phyloP scores from a whole-genome alignment of 495 filamentous ascomycete species.

The Pseudevernia furfuracea region DNA sequence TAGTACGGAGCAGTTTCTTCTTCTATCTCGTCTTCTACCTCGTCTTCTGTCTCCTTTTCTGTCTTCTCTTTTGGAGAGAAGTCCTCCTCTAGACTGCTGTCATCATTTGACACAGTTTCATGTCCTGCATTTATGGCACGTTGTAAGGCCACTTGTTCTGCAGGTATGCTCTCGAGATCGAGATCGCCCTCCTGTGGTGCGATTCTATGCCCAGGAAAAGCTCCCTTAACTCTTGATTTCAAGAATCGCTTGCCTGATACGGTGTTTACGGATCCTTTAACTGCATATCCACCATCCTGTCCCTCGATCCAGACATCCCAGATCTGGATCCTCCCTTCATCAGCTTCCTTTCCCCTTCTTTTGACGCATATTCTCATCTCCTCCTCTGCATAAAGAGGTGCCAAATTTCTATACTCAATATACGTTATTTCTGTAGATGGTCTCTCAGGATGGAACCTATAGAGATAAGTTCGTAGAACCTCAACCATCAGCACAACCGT shows the following conservation, averaged over 20 bases:
- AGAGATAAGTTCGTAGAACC: conserved; percentile 47
- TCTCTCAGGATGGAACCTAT: background rate
- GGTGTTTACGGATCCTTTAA: conserved; percentile 45
- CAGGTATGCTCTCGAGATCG: background rate
- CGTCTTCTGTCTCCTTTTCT: background rate
- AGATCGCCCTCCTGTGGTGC: background rate
- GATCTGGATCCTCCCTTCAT: background rate
- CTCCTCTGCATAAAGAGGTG: conserved; percentile 70
- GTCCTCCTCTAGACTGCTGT: background rate
- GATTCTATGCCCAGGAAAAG: background rate
- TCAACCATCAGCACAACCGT: conserved; percentile 66
- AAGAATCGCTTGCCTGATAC: background rate
- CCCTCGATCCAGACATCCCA: conserved; percentile 66
- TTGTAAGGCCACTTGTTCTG: background rate
- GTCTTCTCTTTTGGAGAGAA: background rate
- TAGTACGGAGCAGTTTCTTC: background rate
- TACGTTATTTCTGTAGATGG: conserved; percentile 31
- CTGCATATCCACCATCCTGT: conserved; percentile 49
- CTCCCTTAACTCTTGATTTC: background rate
- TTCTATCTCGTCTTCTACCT: background rate
- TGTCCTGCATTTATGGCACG: background rate
- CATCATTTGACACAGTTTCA: background rate
- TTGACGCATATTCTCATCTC: conserved; percentile 51
- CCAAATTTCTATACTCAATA: conserved; percentile 75
- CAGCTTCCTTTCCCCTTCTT: conserved; percentile 20